Percentiles rank a stretch among this genome's conserved stretches.
Conservation (phyloP, 1,284 basidiomycete species). For the Cutaneotrichosporon sp. region DNA sequence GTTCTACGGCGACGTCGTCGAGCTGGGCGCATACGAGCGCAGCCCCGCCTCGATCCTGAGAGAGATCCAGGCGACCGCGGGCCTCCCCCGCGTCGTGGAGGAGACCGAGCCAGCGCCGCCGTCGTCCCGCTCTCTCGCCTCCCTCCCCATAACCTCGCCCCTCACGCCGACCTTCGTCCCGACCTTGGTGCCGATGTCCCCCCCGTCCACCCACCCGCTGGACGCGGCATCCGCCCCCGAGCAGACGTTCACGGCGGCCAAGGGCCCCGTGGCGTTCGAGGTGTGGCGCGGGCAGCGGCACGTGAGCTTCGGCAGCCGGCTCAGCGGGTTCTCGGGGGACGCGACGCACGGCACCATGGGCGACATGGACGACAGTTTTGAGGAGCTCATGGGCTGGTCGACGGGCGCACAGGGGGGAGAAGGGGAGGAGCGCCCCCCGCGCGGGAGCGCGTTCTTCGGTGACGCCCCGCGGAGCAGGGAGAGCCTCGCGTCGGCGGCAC, state of each 20-base stretch:
- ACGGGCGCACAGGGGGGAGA: neutral
- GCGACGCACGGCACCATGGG: neutral
- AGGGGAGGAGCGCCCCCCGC: neutral
- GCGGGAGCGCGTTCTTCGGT: slow-evolving; percentile 1
- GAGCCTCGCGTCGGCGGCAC: neutral
- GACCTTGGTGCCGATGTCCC: neutral
- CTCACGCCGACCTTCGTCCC: slow-evolving; percentile 1
- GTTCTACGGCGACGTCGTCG: neutral
- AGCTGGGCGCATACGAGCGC: neutral
- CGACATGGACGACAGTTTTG: neutral
- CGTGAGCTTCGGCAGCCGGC: neutral
- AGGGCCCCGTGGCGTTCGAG: neutral
- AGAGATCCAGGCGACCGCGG: neutral
- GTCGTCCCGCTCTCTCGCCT: neutral
- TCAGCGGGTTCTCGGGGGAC: neutral
- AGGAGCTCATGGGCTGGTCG: neutral
- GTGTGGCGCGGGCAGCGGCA: neutral
- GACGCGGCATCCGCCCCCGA: neutral
- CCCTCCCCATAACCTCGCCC: neutral
- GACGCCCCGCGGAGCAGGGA: neutral
- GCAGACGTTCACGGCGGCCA: neutral
- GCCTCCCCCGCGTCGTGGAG: neutral
- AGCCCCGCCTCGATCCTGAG: neutral
- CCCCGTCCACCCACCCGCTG: neutral
- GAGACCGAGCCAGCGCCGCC: neutral